Percentiles rank a stretch among this genome's conserved stretches.
Evolutionary conservation across 2,329 filamentous ascomycete species (phyloP).

Genomic region (Chaetomium strumarium): DNA sequence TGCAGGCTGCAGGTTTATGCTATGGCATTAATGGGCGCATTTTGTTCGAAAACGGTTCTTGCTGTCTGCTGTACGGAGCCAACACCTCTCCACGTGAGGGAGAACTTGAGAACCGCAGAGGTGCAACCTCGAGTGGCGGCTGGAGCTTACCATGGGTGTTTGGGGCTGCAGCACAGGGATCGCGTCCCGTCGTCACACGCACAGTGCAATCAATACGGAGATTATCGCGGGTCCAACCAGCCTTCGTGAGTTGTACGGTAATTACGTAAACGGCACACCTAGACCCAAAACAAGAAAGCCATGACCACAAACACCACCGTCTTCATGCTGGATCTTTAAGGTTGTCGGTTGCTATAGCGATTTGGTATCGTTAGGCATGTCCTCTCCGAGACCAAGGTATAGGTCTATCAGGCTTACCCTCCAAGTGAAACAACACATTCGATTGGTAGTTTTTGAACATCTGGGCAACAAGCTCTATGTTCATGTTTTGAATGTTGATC

Average conservation of each 20-base stretch:
- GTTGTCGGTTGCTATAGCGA: conserved; percentile 67
- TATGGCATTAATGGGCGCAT: conserved; percentile 1
- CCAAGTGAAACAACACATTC: conserved; percentile 92
- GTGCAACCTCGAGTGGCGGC: background rate
- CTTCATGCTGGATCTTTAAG: conserved; percentile 67
- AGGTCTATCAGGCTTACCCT: conserved; percentile 57
- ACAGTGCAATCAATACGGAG: background rate
- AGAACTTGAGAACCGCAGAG: too few species aligned
- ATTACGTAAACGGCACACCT: background rate
- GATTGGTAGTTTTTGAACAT: conserved; percentile 99
- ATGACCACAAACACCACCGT: too few species aligned
- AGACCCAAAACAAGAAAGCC: background rate
- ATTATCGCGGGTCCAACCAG: too few species aligned
- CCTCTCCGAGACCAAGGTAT: background rate
- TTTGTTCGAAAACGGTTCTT: background rate
- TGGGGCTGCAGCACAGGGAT: background rate
- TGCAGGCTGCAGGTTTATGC: background rate
- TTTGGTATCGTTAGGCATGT: background rate
- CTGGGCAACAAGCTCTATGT: conserved; percentile 92
- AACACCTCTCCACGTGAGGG: too few species aligned
- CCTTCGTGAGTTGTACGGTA: too few species aligned
- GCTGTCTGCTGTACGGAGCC: background rate
- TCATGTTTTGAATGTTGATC: conserved; percentile 98
- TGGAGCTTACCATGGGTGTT: background rate
- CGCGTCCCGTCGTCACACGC: background rate